These are phyloP conservation scores for Sphaerulina populicola DNA, from an alignment of 2,329 filamentous ascomycete genomes.

Conservation along the genomic window DNA sequence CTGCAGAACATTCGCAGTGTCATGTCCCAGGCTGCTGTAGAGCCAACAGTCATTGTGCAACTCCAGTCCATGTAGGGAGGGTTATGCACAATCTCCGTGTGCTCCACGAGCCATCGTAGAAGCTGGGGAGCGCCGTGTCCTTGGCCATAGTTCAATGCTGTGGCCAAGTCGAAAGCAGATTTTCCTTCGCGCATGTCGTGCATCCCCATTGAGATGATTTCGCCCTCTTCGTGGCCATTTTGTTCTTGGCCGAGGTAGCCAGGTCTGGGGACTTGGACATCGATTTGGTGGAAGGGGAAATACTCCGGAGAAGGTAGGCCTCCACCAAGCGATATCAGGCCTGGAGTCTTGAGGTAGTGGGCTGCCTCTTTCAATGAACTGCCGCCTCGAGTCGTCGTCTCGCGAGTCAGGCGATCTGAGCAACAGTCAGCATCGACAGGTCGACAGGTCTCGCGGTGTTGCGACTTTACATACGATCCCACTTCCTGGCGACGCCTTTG, in stretches of 20 bases:
- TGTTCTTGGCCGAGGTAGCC: slow-evolving; percentile 57
- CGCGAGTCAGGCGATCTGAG: slow-evolving; percentile 38
- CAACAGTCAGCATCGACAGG: neutral
- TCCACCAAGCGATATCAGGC: slow-evolving; percentile 83
- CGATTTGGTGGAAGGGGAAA: slow-evolving; percentile 80
- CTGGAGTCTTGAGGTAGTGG: slow-evolving; percentile 67
- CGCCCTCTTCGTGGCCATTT: slow-evolving; percentile 54
- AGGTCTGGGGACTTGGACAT: slow-evolving; percentile 61
- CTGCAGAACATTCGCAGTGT: slow-evolving; percentile 71
- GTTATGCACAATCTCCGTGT: slow-evolving; percentile 81
- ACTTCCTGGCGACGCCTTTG: slow-evolving; percentile 72
- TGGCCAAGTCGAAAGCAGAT: slow-evolving; percentile 64
- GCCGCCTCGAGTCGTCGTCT: slow-evolving; percentile 49
- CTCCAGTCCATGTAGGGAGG: slow-evolving; percentile 89
- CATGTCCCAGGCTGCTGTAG: slow-evolving; percentile 78
- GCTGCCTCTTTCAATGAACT: slow-evolving; percentile 75
- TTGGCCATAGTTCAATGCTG: slow-evolving; percentile 89
- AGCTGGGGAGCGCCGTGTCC: slow-evolving; percentile 78
- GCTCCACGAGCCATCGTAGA: slow-evolving; percentile 84
- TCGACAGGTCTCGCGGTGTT: neutral
- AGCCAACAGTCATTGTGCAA: slow-evolving; percentile 73
- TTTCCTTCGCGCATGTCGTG: slow-evolving; percentile 65
- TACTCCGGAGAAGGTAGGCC: slow-evolving; percentile 82
- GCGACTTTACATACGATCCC: slow-evolving; percentile 60
- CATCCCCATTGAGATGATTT: slow-evolving; percentile 63